Percentiles rank a stretch among this genome's conserved stretches.
Evolutionary conservation across 2,329 filamentous ascomycete genomes (phyloP).

Genomic region (Nothophaeocryptopus gaeumannii): DNA sequence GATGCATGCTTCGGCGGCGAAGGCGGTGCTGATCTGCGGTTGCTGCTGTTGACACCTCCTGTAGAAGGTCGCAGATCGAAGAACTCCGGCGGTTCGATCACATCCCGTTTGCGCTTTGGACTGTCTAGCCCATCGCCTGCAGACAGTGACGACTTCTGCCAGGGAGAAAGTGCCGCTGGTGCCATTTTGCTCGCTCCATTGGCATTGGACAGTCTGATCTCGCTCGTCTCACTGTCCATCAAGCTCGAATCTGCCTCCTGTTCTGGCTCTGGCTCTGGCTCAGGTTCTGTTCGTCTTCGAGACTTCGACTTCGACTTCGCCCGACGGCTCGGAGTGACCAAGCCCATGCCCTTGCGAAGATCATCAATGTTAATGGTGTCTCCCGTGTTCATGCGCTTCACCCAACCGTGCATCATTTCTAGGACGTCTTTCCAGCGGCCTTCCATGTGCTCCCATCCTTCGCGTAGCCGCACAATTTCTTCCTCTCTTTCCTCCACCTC

Average conservation of each 20-base stretch:
- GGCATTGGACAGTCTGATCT: constrained; percentile 21
- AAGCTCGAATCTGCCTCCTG: constrained; percentile 26
- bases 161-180: background rate
- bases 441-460: constrained; percentile 94
- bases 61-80: constrained; percentile 35
- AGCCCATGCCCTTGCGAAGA: constrained; percentile 59
- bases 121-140: constrained; percentile 12
- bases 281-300: constrained; percentile 22
- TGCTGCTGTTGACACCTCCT: constrained; percentile 6
- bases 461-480: constrained; percentile 77
- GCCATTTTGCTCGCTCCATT: constrained; percentile 1
- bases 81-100: constrained; percentile 35
- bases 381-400: constrained; percentile 73
- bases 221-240: constrained; percentile 29
- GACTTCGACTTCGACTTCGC: constrained; percentile 8
- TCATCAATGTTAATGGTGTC: constrained; percentile 63
- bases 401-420: constrained; percentile 87
- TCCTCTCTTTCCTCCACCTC: constrained; percentile 91
- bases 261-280: constrained; percentile 18
- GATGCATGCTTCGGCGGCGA: constrained; percentile 12
- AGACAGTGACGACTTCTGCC: constrained; percentile 1
- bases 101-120: constrained; percentile 31
- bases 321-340: constrained; percentile 44
- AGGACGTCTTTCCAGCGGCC: constrained; percentile 85
- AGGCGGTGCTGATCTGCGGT: constrained; percentile 14